A percentile compares a stretch with the other conserved stretches of the same genome.
Evolutionary conservation across 2,329 filamentous ascomycete genomes (phyloP).

Genomic region (Diaporthe humulicola): DNA sequence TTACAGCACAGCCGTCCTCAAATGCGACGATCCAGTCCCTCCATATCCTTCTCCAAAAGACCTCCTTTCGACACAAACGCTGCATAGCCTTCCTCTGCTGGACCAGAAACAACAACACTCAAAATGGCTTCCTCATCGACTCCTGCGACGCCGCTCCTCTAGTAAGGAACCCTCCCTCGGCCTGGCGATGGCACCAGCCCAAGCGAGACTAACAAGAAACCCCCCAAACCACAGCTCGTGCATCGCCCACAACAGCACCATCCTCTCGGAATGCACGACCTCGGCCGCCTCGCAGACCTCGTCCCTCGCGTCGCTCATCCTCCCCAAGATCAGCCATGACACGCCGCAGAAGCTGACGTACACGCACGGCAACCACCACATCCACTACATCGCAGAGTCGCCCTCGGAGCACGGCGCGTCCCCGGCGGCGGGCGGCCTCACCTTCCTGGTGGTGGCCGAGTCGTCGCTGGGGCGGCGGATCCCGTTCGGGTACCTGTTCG

Average conservation of each 20-base stretch:
- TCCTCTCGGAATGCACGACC: constrained; percentile 92
- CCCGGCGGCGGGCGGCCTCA: constrained; percentile 80
- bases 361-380: constrained; percentile 90
- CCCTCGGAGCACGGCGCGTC: constrained; percentile 74
- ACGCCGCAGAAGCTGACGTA: constrained; percentile 91
- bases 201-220: constrained; percentile 39
- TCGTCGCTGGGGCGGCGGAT: constrained; percentile 86
- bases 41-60: background rate
- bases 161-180: constrained; percentile 65
- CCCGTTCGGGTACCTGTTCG: constrained; percentile 91
- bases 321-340: constrained; percentile 91
- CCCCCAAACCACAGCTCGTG: constrained; percentile 76
- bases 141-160: constrained; percentile 77
- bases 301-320: constrained; percentile 90
- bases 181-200: constrained; percentile 19
- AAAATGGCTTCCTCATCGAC: constrained; percentile 80
- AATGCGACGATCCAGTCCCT: background rate
- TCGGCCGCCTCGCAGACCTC: constrained; percentile 86
- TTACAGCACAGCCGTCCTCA: background rate
- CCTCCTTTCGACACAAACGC: background rate
- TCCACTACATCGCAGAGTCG: constrained; percentile 94
- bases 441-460: constrained; percentile 91
- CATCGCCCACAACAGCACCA: constrained; percentile 93
- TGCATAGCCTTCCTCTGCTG: background rate
- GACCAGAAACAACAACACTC: background rate